Evolutionary conservation across 306 rosid genomes (phyloP), one percentile per base, ranked within the genome.

Genomic region (Begonia masoniana): DNA sequence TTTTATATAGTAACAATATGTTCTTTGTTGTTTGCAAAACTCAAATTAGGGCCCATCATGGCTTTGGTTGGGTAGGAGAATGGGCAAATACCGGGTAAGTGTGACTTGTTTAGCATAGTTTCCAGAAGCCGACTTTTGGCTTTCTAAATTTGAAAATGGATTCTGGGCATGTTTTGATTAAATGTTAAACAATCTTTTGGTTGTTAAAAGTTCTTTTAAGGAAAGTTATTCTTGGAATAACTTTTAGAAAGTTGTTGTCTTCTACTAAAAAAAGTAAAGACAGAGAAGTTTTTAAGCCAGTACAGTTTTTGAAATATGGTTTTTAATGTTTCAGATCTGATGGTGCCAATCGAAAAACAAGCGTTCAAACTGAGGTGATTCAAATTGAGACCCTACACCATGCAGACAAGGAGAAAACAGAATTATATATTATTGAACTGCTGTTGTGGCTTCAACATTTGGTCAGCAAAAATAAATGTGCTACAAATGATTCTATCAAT

Each of bases 51-150:
- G 94, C 85, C 4, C 96, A 86, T 76, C 96, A 86, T 57, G 96
- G 96, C 63, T 86, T 86, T 64, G 96, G 96, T 54, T 86, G 96
- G 96, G 94, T 86, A 2, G 96, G 96, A 4, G 96, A 86, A 78
- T 86, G 96, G 96, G 96, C 96, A 47, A 76, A 39, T 61, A 66
- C 80, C 3, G 86, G 96, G 96, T 86, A 66, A 76, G 96, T 64
- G 96, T 64, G 59, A 12, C 39, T 31, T 31, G 39, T 31, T 31
- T 31, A 31, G 8, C 39, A 31, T 31, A 31, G 39, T 31, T 31
- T 31, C 39, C 39, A 6, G 7, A 31, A 6, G 8, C 39, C 39
- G 7, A 2, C 39, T 31, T 31, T 31, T 7, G 8, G 39, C 39
- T 31, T 31, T 31, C 39, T 31, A 31, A 31, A 9, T 31, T 31